Base-by-base conservation (phyloP, 257 asterid species). In the Solanum peruvianum region DNA sequence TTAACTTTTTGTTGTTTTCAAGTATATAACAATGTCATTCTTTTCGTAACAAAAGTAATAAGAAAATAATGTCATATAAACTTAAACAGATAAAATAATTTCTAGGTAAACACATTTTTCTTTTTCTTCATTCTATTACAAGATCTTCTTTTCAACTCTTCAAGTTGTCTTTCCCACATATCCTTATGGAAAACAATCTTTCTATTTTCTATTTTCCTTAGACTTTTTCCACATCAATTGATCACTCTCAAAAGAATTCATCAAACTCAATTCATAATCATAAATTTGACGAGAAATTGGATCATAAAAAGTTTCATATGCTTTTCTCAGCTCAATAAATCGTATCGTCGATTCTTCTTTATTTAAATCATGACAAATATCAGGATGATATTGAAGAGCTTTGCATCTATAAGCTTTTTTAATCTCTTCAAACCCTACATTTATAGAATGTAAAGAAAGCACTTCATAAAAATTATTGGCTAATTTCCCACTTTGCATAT, bases 121-220 rank as follows among this genome's bases (percentile, higher is more conserved):
- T 47, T 90, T 49, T 72, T 91, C 81, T 77, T 88, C 87, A 89
- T 80, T 84, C 91, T 90, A 71, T 86, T 42, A 70, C 9, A 70
- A 27, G 90, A 93, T 70, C 93, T 86, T 16, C 44, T 87, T 56
- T 78, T 89, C 88, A 93, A 58, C 49, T 88, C 93, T 83, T 76
- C 76, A n/a, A 93, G 92, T 83, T 93, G 95, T 87, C 87, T 93
- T 88, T 92, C 92, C 95, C 93, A 93, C 25, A 90, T 91, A 77
- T 90, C 91, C 85, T 90, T 89, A 8, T 75, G 44, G n/a, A 83
- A 90, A 25, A 20, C 25, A 16, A 33, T 25, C 11, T 35, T 41
- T 7, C 78, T 58, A 29, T 84, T 35, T 41, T 7, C 78, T 58
- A 29, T 84, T 86, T 39, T 52, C 71, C 39, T 77, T 77, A 14